A percentile compares a stretch with the other conserved stretches of the same genome.
Conservation (phyloP, 169 alveolate species). For the Pseudocohnilembus persalinus region DNA sequence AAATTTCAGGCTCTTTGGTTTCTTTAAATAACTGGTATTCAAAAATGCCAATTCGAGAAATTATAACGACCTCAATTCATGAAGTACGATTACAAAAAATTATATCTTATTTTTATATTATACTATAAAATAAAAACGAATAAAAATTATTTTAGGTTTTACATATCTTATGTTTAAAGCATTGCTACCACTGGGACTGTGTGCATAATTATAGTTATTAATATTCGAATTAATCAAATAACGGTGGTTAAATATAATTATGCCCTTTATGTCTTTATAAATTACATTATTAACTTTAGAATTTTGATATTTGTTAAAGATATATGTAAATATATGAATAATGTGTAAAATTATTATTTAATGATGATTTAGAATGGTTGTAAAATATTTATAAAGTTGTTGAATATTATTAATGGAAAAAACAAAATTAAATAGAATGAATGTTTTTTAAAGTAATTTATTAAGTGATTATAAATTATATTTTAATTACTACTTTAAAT, state of each 20-base stretch:
- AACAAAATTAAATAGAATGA: too few relatives aligned
- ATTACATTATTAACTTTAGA: background rate
- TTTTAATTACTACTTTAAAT: too few relatives aligned
- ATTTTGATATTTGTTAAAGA: background rate
- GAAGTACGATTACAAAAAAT: too few relatives aligned
- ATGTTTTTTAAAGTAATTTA: too few relatives aligned
- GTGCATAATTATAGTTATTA: background rate
- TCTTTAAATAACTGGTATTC: background rate
- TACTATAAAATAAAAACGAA: too few relatives aligned
- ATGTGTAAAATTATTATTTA: background rate
- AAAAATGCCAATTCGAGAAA: background rate
- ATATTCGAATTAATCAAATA: background rate
- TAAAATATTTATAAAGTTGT: too few relatives aligned
- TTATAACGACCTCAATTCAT: background rate
- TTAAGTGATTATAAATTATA: too few relatives aligned
- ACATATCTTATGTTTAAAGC: background rate
- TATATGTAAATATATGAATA: too few relatives aligned
- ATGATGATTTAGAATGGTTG: background rate
- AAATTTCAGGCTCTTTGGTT: background rate
- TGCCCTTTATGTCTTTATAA: background rate
- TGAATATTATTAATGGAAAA: too few relatives aligned
- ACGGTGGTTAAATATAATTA: background rate
- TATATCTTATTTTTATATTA: too few relatives aligned
- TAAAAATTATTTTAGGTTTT: too few relatives aligned
- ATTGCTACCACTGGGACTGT: background rate